Base-by-base conservation (phyloP, 2,329 filamentous ascomycete genomes). In the Dactylonectria estremocensis region DNA sequence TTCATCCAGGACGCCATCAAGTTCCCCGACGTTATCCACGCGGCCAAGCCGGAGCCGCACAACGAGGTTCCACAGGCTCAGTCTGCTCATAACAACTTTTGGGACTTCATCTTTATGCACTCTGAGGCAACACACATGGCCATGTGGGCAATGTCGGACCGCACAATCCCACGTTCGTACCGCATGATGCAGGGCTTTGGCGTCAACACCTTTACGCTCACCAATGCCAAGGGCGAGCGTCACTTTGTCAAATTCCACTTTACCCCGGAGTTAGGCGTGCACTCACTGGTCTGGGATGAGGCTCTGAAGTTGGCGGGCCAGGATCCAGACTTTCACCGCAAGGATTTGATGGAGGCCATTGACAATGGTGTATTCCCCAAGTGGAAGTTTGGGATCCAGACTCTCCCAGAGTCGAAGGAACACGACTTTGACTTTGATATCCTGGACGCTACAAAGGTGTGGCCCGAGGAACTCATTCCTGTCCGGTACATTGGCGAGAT, bases 181-280 rank as follows among this genome's bases (percentile, higher is more conserved):
- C 90, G 93, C 24, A 95, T 95, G 92, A 95, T 95, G 91, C 92
- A 95, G 72, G 93, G 93, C 0, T 95, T 95, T 64, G 93, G 93
- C 61, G 93, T 95, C 72, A 95, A 95, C 80, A 95, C 93, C 0
- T 95, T 86, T 74, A 92, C 88, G 0, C 85, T 95, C 2, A 84
- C 85, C 68, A 94, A 94, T 67, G 87, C 85, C 24, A 86, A 92
- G 70, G 92, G 92, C 22, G 88, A 93, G 77, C 86, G 91, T 1
- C 85, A 88, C 64, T 94, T 95, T 71, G 91, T 93, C 79, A 95
- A 95, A 80, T 95, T 95, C 77, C 89, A 91, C 77, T 95, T 88
- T 75, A 94, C 89, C 0, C 92, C 93, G 0, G 89, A 92, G 62
- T 86, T 95, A 0, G 93, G 93, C 59, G 91, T 94, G 0, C 91